Evolutionary conservation across 768 basidiomycete species (phyloP).

Genomic region (Gymnopilus junonius): DNA sequence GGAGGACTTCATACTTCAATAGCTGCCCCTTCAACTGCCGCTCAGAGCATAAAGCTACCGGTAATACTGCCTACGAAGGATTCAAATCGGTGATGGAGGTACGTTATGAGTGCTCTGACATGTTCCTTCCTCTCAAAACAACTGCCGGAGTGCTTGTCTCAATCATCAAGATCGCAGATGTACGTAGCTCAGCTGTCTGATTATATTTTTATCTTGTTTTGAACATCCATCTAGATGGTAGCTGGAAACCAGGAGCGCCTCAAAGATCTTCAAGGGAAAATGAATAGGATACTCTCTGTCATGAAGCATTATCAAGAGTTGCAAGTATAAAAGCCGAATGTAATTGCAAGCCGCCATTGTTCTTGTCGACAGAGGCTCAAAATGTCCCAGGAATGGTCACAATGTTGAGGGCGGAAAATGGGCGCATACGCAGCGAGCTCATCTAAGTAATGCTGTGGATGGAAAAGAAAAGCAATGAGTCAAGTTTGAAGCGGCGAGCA

Average conservation of each 20-base stretch:
- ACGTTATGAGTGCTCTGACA: constrained; percentile 9
- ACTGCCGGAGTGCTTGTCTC: neutral
- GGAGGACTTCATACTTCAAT: neutral
- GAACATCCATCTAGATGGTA: neutral
- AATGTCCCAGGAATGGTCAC: no score
- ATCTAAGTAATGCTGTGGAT: no score
- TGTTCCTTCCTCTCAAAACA: constrained; percentile 12
- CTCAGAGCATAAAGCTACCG: neutral
- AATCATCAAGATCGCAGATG: constrained; percentile 6
- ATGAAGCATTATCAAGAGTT: no score
- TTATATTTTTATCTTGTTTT: neutral
- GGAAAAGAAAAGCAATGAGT: no score
- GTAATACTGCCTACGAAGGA: constrained; percentile 9
- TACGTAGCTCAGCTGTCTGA: neutral
- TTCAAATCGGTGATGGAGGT: constrained; percentile 1
- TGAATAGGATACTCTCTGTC: no score
- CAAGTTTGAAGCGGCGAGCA: no score
- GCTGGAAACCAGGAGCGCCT: constrained; percentile 5
- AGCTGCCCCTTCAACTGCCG: neutral
- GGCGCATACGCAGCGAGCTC: no score
- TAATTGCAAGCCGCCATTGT: no score
- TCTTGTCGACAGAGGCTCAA: no score
- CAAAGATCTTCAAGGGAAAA: constrained; percentile 4
- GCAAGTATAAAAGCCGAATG: no score
- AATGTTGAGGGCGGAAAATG: no score